Conservation (phyloP, 2,329 filamentous ascomycete species). For the Penicillium palitans region DNA sequence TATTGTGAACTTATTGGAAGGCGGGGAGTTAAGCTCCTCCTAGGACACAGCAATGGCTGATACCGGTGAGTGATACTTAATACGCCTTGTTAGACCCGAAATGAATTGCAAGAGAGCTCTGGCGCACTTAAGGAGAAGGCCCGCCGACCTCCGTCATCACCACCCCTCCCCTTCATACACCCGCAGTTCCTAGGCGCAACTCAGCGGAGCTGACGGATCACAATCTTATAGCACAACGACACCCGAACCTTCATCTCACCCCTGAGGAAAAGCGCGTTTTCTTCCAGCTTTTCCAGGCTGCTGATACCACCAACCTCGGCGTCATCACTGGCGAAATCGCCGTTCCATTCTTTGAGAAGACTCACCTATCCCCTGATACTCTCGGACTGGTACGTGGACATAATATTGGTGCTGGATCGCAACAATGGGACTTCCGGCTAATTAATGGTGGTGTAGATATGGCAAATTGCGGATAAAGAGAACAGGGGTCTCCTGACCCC, state of each 20-base stretch:
- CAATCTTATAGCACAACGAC: slow-evolving; percentile 32
- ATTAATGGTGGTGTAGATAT: slow-evolving; percentile 66
- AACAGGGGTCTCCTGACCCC: slow-evolving; percentile 93
- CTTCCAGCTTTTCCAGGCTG: slow-evolving; percentile 87
- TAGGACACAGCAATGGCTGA: slow-evolving; percentile 37
- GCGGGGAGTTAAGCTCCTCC: slow-evolving; percentile 33
- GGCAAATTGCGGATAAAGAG: slow-evolving; percentile 97
- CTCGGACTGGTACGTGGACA: slow-evolving; percentile 74
- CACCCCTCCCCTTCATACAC: slow-evolving; percentile 11
- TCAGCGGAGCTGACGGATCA: slow-evolving; percentile 29
- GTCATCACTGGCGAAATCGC: slow-evolving; percentile 95
- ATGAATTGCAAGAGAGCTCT: slow-evolving; percentile 6
- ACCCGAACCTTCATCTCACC: slow-evolving; percentile 77
- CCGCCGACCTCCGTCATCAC: slow-evolving; percentile 21
- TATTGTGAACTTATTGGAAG: slow-evolving; percentile 23
- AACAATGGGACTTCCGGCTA: not conserved
- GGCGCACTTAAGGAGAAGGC: slow-evolving; percentile 29
- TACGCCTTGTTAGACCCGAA: not conserved
- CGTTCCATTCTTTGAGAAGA: slow-evolving; percentile 98
- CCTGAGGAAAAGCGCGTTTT: slow-evolving; percentile 92
- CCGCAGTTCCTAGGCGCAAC: slow-evolving; percentile 6
- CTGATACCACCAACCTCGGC: slow-evolving; percentile 86
- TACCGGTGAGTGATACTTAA: slow-evolving; percentile 27
- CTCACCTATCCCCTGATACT: slow-evolving; percentile 77
- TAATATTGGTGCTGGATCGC: not conserved